Percentiles rank a stretch among this genome's conserved stretches.
Evolutionary conservation across 768 basidiomycete species (phyloP).

Genomic region (Rhodosporidiobolus sp.): DNA sequence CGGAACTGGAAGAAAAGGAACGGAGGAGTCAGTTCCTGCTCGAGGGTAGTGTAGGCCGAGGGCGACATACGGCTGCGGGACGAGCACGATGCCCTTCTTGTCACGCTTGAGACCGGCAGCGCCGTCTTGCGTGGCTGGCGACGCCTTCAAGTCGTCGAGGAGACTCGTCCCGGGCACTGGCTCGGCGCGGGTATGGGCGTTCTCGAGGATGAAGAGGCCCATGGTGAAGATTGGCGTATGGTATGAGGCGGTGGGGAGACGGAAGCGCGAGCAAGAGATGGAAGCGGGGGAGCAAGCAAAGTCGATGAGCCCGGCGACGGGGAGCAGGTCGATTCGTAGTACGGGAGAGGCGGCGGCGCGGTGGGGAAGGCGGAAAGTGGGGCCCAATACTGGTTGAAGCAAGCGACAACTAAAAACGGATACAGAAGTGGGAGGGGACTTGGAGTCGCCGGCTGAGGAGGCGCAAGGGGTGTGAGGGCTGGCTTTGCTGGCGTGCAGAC

Average conservation of each 20-base stretch:
- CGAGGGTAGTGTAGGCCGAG: not conserved
- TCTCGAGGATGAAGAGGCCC: constrained; percentile 1
- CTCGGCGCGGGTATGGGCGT: not conserved
- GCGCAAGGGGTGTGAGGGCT: too few relatives aligned
- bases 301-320: too few relatives aligned
- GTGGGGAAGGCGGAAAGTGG: too few relatives aligned
- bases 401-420: too few relatives aligned
- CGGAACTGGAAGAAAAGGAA: not conserved
- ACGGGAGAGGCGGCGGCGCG: too few relatives aligned
- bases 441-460: too few relatives aligned
- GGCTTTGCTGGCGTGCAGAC: too few relatives aligned
- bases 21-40: not conserved
- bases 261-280: too few relatives aligned
- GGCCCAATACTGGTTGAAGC: too few relatives aligned
- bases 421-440: too few relatives aligned
- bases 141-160: constrained; percentile 9
- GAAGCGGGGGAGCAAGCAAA: too few relatives aligned
- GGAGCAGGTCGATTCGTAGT: too few relatives aligned
- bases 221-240: not conserved
- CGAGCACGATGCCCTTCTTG: constrained; percentile 8
- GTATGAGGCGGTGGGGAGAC: not conserved
- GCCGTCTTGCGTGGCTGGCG: not conserved
- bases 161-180: not conserved
- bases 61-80: constrained; percentile 2
- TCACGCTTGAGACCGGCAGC: constrained; percentile 4